phyloP scores from a whole-genome alignment of 2,329 filamentous ascomycete genomes.

The Fusarium sp. region DNA sequence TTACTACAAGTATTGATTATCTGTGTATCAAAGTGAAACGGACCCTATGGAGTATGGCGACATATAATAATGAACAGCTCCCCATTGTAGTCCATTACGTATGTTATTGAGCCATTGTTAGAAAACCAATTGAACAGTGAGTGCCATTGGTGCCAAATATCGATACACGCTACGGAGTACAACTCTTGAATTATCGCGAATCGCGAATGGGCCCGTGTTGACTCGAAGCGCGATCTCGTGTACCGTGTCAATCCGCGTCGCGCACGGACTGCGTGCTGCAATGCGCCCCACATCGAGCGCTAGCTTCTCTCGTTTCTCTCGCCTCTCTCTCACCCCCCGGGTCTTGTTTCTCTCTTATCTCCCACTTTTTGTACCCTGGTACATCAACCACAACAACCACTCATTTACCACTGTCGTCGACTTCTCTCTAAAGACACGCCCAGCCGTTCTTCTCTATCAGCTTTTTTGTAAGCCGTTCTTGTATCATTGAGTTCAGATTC shows the following conservation, averaged over 20 bases:
- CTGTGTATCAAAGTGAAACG: background rate
- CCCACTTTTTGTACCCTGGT: constrained; percentile 18
- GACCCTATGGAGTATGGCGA: background rate
- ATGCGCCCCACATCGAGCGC: background rate
- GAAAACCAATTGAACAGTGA: background rate
- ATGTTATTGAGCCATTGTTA: background rate
- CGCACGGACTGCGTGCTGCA: background rate
- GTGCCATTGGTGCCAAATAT: background rate
- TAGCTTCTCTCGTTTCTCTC: background rate
- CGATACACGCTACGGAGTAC: background rate
- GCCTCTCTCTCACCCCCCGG: background rate
- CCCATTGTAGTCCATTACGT: too few relatives aligned
- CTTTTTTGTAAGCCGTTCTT: constrained; percentile 17
- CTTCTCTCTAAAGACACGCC: constrained; percentile 12
- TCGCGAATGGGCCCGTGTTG: background rate
- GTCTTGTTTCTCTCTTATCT: constrained; percentile 8
- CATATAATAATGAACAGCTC: too few relatives aligned
- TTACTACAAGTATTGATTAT: background rate
- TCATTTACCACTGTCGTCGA: background rate
- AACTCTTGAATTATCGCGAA: background rate
- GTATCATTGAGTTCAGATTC: background rate
- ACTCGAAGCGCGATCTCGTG: background rate
- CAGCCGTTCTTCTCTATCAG: background rate
- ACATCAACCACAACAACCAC: constrained; percentile 17
- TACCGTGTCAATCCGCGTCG: constrained; percentile 4